These are phyloP conservation scores for Leptoxyphium fumago DNA, from an alignment of 2,329 filamentous ascomycete genomes.

Conservation along the genomic window DNA sequence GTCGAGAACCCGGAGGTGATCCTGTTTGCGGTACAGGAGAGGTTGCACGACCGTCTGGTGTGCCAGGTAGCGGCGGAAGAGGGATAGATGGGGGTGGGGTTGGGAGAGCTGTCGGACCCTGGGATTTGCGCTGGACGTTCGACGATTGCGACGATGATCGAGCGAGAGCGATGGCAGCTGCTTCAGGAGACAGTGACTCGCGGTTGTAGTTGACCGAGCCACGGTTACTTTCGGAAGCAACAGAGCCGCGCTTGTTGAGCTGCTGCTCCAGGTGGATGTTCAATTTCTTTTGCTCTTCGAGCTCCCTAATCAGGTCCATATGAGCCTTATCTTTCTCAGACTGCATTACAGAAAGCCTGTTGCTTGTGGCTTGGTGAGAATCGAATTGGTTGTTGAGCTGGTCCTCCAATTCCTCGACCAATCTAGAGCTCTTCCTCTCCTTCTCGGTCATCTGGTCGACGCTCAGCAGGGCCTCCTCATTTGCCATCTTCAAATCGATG, in stretches of 20 bases:
- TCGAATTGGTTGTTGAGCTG: constrained; percentile 93
- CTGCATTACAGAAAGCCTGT: constrained; percentile 61
- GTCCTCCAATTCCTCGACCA: constrained; percentile 93
- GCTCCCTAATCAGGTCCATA: constrained; percentile 38
- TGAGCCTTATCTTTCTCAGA: constrained; percentile 30
- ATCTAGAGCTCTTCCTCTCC: constrained; percentile 80
- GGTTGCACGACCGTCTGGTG: constrained; percentile 41
- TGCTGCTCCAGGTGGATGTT: constrained; percentile 60
- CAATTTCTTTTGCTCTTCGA: constrained; percentile 67
- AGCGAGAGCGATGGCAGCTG: constrained; percentile 27
- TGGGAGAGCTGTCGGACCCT: constrained; percentile 68
- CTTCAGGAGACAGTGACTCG: constrained; percentile 31
- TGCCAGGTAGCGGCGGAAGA: constrained; percentile 72
- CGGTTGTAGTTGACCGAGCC: constrained; percentile 22
- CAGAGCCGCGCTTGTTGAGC: constrained; percentile 25
- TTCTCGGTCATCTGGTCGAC: constrained; percentile 42
- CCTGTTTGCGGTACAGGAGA: constrained; percentile 44
- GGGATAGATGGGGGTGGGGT: constrained; percentile 92
- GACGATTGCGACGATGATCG: constrained; percentile 47
- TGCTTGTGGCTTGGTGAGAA: constrained; percentile 71
- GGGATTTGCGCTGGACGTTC: constrained; percentile 62
- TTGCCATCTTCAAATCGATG: constrained; percentile 30
- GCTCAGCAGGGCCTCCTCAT: constrained; percentile 42
- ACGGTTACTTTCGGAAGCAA: constrained; percentile 14
- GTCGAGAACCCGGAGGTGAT: constrained; percentile 48